A percentile compares a stretch with the other conserved stretches of the same genome.
Conservation (phyloP, 352 stramenopile species). For the Phytophthora nicotianae region DNA sequence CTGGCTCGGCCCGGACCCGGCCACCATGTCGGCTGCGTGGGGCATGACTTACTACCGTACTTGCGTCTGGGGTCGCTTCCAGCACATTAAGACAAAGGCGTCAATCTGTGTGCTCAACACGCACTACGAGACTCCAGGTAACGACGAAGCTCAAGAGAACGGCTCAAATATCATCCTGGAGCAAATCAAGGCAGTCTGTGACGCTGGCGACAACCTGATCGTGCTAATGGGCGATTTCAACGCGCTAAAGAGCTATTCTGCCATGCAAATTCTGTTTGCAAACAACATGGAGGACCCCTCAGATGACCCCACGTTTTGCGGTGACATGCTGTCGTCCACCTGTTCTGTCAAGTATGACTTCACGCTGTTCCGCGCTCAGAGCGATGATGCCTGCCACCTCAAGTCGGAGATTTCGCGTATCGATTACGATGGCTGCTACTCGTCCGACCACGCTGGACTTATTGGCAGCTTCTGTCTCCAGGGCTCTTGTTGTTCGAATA, state of each 20-base stretch:
- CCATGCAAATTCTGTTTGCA: slow-evolving; percentile 62
- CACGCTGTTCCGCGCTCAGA: slow-evolving; percentile 49
- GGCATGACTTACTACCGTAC: slow-evolving; percentile 78
- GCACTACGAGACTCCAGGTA: slow-evolving; percentile 83
- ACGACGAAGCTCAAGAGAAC: slow-evolving; percentile 71
- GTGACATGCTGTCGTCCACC: slow-evolving; percentile 58
- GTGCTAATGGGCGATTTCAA: slow-evolving; percentile 80
- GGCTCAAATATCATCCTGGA: slow-evolving; percentile 70
- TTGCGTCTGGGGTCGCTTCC: slow-evolving; percentile 71
- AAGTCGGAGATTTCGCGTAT: slow-evolving; percentile 69
- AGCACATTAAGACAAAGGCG: slow-evolving; percentile 62
- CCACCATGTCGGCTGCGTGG: slow-evolving; percentile 59
- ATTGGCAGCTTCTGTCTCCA: slow-evolving; percentile 64
- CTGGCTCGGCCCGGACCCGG: slow-evolving; percentile 68
- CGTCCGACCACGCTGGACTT: slow-evolving; percentile 72
- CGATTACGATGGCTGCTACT: slow-evolving; percentile 71
- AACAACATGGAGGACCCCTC: slow-evolving; percentile 58
- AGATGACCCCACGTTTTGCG: slow-evolving; percentile 66
- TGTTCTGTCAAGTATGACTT: slow-evolving; percentile 83
- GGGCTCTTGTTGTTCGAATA: slow-evolving; percentile 59
- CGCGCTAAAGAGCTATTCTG: slow-evolving; percentile 63
- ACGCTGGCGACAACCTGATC: slow-evolving; percentile 60
- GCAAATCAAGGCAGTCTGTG: slow-evolving; percentile 53
- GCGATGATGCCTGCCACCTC: slow-evolving; percentile 48
- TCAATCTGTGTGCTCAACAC: slow-evolving; percentile 82